Conservation (phyloP, 345 rosid species). For the Erysimum cheiranthoides region DNA sequence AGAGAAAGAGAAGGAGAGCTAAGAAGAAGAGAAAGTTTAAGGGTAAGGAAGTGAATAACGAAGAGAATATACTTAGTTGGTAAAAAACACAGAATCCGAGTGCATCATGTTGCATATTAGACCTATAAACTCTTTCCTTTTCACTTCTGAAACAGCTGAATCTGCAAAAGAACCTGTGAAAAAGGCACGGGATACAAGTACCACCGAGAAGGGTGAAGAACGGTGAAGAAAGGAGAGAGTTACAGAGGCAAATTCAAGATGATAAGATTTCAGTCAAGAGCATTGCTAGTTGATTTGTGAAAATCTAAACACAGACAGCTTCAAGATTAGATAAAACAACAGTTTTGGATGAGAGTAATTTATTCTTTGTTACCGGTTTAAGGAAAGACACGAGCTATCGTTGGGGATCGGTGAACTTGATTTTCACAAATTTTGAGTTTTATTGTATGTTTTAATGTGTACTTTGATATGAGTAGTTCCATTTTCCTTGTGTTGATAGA, state of each 20-base stretch:
- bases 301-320: constrained; percentile 6
- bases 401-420: not conserved
- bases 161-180: constrained; percentile 59
- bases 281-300: constrained; percentile 2
- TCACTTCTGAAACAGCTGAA: constrained; percentile 56
- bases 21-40: constrained; percentile 88
- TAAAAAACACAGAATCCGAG: not conserved
- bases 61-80: not conserved
- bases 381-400: not conserved
- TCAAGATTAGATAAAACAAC: constrained; percentile 30
- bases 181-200: constrained; percentile 45
- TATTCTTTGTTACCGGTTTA: not conserved
- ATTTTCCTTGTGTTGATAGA: not conserved
- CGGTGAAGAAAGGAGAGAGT: constrained; percentile 24
- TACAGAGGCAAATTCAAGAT: constrained; percentile 2
- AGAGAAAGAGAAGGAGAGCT: constrained; percentile 97
- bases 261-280: constrained; percentile 16
- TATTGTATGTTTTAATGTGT: constrained; percentile 13
- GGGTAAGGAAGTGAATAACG: constrained; percentile 54
- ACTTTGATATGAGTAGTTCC: not conserved
- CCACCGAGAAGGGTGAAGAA: constrained; percentile 22
- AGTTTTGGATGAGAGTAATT: constrained; percentile 28
- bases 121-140: constrained; percentile 23
- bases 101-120: not conserved
- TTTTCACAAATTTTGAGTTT: constrained; percentile 14